Percentiles rank a stretch among this genome's conserved stretches.
These are phyloP conservation scores for Fusarium secorum DNA, from an alignment of 2,329 filamentous ascomycete species.

Conservation along the genomic window DNA sequence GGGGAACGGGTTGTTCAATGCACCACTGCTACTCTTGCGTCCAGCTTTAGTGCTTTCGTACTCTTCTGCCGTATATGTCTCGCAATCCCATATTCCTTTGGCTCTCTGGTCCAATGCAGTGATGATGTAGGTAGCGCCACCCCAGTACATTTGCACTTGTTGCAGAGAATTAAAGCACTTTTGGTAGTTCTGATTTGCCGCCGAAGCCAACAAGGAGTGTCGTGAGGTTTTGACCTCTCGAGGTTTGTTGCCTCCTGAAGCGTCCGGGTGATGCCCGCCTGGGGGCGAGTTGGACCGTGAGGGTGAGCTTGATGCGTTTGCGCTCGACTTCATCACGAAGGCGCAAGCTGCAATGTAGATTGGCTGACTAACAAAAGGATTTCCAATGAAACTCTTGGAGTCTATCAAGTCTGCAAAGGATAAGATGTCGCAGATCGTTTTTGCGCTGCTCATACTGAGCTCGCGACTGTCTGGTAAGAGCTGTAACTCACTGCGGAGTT, in stretches of 20 bases:
- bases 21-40: slow-evolving; percentile 51
- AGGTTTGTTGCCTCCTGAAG: slow-evolving; percentile 2
- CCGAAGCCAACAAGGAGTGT: slow-evolving; percentile 79
- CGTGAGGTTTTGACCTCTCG: slow-evolving; percentile 59
- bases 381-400: slow-evolving; percentile 84
- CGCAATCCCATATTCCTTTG: slow-evolving; percentile 83
- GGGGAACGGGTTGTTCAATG: slow-evolving; percentile 52
- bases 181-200: slow-evolving; percentile 87
- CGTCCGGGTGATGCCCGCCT: slow-evolving; percentile 4
- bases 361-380: slow-evolving; percentile 88
- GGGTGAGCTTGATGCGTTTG: slow-evolving; percentile 69
- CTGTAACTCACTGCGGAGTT: slow-evolving; percentile 67
- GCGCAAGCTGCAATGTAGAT: slow-evolving; percentile 93
- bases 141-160: slow-evolving; percentile 85
- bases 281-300: slow-evolving; percentile 64
- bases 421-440: slow-evolving; percentile 89
- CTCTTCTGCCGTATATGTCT: slow-evolving; percentile 74
- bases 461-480: slow-evolving; percentile 83
- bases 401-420: slow-evolving; percentile 87
- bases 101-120: slow-evolving; percentile 87
- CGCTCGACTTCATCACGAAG: slow-evolving; percentile 82
- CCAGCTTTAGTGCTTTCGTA: slow-evolving; percentile 73
- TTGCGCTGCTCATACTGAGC: slow-evolving; percentile 85
- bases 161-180: slow-evolving; percentile 84
- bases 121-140: slow-evolving; percentile 84